phyloP scores from a whole-genome alignment of 2,329 filamentous ascomycete genomes.

The Zymoseptoria brevis region DNA sequence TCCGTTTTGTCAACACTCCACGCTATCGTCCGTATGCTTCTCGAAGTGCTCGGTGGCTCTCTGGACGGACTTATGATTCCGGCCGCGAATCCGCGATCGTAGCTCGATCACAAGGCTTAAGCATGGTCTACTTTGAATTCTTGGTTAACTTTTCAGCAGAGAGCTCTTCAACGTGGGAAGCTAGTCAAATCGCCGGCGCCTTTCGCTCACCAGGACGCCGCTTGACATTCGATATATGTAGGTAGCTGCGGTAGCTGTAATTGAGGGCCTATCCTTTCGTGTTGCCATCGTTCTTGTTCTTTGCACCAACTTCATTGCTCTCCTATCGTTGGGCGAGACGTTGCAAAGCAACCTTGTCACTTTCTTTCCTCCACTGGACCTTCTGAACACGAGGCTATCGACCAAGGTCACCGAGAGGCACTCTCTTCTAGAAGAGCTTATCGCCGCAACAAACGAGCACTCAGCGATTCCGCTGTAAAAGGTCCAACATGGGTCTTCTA shows the following conservation, averaged over 20 bases:
- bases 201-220: not conserved
- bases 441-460: not conserved
- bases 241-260: not conserved
- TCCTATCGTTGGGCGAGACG: not conserved
- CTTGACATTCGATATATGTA: not conserved
- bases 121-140: not conserved
- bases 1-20: not conserved
- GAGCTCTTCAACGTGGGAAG: not conserved
- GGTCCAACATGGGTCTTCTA: slow-evolving; percentile 16
- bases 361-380: not conserved
- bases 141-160: not conserved
- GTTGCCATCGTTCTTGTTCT: not conserved
- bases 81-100: not conserved
- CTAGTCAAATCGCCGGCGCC: not conserved
- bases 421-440: not conserved
- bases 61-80: not conserved
- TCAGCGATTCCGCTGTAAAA: not conserved
- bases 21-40: not conserved
- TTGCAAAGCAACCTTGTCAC: not conserved
- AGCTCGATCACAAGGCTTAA: not conserved
- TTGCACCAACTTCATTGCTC: not conserved
- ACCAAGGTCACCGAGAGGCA: not conserved
- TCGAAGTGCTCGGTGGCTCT: not conserved
- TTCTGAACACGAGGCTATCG: not conserved
- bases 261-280: not conserved